Percentiles rank a stretch among this genome's conserved stretches.
Evolutionary conservation across 164 flowering plant genomes (phyloP).

Genomic region (Echeveria elegans): DNA sequence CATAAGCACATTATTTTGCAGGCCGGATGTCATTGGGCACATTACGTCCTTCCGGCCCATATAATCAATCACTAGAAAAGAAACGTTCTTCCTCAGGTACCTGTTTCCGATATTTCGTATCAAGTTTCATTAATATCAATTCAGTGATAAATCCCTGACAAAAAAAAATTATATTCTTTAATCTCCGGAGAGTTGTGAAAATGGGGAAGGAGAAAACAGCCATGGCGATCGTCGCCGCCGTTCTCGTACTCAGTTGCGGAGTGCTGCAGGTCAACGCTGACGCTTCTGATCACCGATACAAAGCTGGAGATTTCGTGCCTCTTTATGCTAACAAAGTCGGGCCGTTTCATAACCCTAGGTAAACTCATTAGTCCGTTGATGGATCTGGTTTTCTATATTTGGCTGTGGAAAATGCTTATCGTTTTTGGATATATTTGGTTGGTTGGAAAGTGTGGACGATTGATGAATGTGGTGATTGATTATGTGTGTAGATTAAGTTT

Average conservation of each 20-base stretch:
- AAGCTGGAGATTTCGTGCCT: no score
- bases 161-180: background rate
- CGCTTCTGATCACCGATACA: no score
- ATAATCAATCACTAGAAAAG: background rate
- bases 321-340: no score
- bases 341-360: conserved; percentile 9
- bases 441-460: background rate
- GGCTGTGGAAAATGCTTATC: background rate
- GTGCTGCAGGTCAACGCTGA: background rate
- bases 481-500: background rate
- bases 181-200: background rate
- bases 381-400: background rate
- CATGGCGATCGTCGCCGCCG: background rate
- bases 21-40: no score
- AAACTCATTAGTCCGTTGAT: background rate
- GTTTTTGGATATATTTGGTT: background rate
- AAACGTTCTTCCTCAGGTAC: background rate
- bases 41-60: no score
- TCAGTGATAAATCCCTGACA: background rate
- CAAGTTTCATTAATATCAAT: background rate
- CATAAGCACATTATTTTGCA: no score
- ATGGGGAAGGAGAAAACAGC: background rate
- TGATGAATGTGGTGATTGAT: background rate
- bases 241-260: background rate
- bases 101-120: background rate